These are phyloP conservation scores for Helotiales sp. DNA, from an alignment of 2,329 filamentous ascomycete species.

Conservation along the genomic window DNA sequence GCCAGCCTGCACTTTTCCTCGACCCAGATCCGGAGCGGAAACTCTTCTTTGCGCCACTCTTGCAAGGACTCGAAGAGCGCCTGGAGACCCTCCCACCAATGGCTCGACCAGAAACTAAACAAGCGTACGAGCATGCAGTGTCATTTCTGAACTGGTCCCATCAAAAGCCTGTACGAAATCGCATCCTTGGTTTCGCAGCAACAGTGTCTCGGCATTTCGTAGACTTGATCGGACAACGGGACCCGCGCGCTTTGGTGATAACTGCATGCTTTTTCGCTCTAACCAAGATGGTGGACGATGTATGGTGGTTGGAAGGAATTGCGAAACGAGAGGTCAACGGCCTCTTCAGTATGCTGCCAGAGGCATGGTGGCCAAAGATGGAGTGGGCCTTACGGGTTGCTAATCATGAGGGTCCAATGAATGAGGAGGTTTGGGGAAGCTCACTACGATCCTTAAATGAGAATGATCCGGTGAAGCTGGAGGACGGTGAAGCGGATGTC, in stretches of 20 bases:
- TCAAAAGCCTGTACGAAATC: constrained; percentile 61
- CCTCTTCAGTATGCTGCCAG: constrained; percentile 38
- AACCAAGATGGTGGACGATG: constrained; percentile 39
- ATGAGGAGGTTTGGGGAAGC: constrained; percentile 40
- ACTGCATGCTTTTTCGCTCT: constrained; percentile 41
- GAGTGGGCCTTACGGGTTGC: constrained; percentile 41
- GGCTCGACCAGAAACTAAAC: constrained; percentile 46
- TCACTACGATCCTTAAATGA: constrained; percentile 1
- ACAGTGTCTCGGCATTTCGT: constrained; percentile 66
- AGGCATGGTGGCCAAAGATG: constrained; percentile 42
- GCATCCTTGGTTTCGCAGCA: constrained; percentile 66
- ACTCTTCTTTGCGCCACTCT: constrained; percentile 65
- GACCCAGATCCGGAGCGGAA: constrained; percentile 58
- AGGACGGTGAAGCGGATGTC: constrained; percentile 25
- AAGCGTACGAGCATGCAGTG: constrained; percentile 68
- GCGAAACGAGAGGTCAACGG: constrained; percentile 69
- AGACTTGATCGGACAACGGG: constrained; percentile 61
- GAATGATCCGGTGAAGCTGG: constrained; percentile 5
- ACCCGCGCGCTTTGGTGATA: constrained; percentile 47
- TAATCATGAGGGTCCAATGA: constrained; percentile 38
- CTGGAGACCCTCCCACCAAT: constrained; percentile 44
- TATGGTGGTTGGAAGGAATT: constrained; percentile 74
- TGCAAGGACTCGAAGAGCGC: constrained; percentile 63
- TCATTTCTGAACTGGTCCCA: constrained; percentile 71
- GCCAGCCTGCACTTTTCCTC: constrained; percentile 65